Evolutionary conservation across 1,139 yeast species (phyloP), one percentile per base, ranked within the genome.

Genomic region (Saccharomycopsis hybrid): DNA sequence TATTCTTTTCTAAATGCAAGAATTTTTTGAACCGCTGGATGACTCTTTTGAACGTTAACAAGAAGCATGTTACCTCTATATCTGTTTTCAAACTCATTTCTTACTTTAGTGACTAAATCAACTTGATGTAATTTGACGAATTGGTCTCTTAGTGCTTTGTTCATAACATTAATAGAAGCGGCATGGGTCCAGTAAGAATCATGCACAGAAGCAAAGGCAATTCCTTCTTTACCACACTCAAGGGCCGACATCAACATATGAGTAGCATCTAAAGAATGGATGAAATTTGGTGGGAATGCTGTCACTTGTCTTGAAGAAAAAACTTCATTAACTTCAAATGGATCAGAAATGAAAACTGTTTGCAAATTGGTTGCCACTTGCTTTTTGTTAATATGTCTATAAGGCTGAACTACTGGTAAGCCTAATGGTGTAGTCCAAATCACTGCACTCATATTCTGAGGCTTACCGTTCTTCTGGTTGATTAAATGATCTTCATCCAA

Each of bases 181-280:
- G 98, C 97, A 65, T 94, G 98, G 0, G 98, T 89, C 99, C 99
- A 92, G 65, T 87, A 92, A 1, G 97, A 90, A 65, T 92, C 99
- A 66, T 92, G 99, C 35, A 92, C 99, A 0, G 97, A 83, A 0
- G 98, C 97, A 72, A 94, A 92, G n/a, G 80, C 72, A 50, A 92
- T 65, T 0, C 77, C 80, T 3, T 65, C 63, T 44, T 78, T 73
- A n/a, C 84, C 80, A 65, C 97, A 89, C 28, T 80, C 80, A 45
- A 80, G 72, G 0, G 97, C 95, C 8, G 96, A 85, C 75, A 90
- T 71, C 52, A 92, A 72, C 98, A 92, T 92, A 63, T 92, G 98
- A 0, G 97, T 85, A 0, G 98, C 97, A 71, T 92, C 99, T 56
- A 92, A 73, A 0, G 97, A 90, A 63, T 92, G 99, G 50, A 92